Conservation (phyloP, 306 rosid genomes). For the Abrus precatorius region DNA sequence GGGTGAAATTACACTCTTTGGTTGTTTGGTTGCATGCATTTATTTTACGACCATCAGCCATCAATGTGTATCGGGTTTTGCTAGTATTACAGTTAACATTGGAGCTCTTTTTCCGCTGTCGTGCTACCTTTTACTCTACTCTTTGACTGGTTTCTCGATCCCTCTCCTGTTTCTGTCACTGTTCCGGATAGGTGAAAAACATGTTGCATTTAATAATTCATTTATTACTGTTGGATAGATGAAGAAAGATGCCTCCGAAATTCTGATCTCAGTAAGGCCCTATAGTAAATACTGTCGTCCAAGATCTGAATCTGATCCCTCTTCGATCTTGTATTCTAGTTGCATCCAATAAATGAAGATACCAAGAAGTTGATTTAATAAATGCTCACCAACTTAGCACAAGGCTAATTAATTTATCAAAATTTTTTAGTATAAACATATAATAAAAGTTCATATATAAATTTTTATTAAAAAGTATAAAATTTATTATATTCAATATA, state of each 20-base stretch:
- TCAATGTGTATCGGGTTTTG: constrained; percentile 21
- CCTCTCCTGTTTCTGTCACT: constrained; percentile 22
- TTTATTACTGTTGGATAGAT: constrained; percentile 29
- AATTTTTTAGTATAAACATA: too few species aligned
- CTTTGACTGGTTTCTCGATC: constrained; percentile 9
- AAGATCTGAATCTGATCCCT: constrained; percentile 19
- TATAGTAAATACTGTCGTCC: constrained; percentile 16
- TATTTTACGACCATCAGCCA: background rate
- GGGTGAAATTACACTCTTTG: constrained; percentile 14
- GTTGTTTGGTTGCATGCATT: constrained; percentile 11
- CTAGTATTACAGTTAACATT: background rate
- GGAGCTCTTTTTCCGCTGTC: constrained; percentile 3
- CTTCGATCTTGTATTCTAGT: constrained; percentile 30
- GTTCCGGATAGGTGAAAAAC: constrained; percentile 45
- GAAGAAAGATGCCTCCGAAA: constrained; percentile 41
- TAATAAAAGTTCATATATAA: too few species aligned
- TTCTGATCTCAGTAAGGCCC: constrained; percentile 17
- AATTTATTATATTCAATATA: too few species aligned
- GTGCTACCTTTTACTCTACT: constrained; percentile 22
- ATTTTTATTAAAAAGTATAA: too few species aligned
- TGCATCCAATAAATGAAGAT: constrained; percentile 39
- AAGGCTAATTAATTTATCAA: background rate
- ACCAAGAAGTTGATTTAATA: constrained; percentile 31
- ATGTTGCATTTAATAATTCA: constrained; percentile 43
- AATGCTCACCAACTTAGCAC: constrained; percentile 27